Percentiles rank a stretch among this genome's conserved stretches.
Conservation (phyloP, 2,329 filamentous ascomycete species). For the Claviceps sp. region DNA sequence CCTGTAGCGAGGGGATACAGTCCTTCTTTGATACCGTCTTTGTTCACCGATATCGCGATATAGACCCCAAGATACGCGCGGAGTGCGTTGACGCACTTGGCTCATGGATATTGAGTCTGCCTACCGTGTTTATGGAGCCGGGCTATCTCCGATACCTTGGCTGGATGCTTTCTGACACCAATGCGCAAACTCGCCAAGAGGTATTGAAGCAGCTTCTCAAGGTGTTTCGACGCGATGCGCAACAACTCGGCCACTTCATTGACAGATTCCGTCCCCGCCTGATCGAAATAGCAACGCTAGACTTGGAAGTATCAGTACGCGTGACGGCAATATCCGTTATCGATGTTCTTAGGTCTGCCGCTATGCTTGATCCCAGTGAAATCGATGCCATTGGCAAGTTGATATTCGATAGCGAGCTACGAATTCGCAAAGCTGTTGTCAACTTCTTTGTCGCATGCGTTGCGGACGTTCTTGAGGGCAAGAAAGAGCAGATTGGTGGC, state of each 20-base stretch:
- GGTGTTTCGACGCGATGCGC: conserved; percentile 69
- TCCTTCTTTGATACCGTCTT: conserved; percentile 90
- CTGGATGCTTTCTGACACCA: conserved; percentile 82
- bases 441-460: conserved; percentile 85
- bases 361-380: conserved; percentile 80
- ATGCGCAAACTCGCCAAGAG: conserved; percentile 63
- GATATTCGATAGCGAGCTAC: conserved; percentile 75
- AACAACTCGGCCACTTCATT: conserved; percentile 80
- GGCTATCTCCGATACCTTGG: conserved; percentile 85
- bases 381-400: conserved; percentile 79
- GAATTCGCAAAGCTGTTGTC: conserved; percentile 78
- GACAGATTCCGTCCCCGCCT: conserved; percentile 78
- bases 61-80: conserved; percentile 76
- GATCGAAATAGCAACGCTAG: conserved; percentile 82
- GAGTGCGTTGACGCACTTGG: conserved; percentile 82
- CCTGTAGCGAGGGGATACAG: conserved; percentile 58
- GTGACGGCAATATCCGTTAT: conserved; percentile 70
- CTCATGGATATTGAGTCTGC: conserved; percentile 74
- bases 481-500: conserved; percentile 74
- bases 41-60: conserved; percentile 87
- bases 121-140: conserved; percentile 81
- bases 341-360: conserved; percentile 67
- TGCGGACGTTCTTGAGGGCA: conserved; percentile 64
- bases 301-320: conserved; percentile 69
- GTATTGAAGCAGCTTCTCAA: conserved; percentile 71